These are phyloP conservation scores for Solanum ossicruentum DNA, from an alignment of 257 asterid genomes.

Conservation along the genomic window DNA sequence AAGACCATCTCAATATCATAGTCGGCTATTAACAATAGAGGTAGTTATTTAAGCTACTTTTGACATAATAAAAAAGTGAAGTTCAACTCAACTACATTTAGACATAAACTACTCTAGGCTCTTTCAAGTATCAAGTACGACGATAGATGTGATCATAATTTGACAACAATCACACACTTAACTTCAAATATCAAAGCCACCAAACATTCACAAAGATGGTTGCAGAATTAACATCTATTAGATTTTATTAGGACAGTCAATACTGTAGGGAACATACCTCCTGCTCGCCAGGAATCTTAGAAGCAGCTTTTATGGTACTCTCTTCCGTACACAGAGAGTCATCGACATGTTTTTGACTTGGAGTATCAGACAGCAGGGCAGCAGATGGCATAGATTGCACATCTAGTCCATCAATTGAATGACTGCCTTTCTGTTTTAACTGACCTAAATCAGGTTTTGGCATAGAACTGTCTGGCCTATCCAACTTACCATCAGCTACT, in stretches of 20 bases:
- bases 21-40: background rate
- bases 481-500: slow-evolving; percentile 47
- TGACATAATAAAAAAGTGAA: background rate
- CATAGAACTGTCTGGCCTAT: slow-evolving; percentile 26
- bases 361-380: slow-evolving; percentile 27
- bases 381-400: slow-evolving; percentile 27
- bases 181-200: background rate
- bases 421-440: slow-evolving; percentile 29
- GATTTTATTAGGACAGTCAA: background rate
- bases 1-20: background rate
- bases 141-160: background rate
- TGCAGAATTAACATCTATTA: background rate
- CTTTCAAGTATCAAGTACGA: background rate
- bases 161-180: background rate
- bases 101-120: background rate
- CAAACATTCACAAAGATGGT: background rate
- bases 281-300: slow-evolving; percentile 46
- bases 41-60: background rate
- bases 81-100: background rate
- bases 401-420: slow-evolving; percentile 34
- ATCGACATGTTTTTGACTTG: slow-evolving; percentile 42
- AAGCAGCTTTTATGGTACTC: slow-evolving; percentile 25
- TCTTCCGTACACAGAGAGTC: slow-evolving; percentile 63
- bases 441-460: slow-evolving; percentile 33
- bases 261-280: slow-evolving; percentile 45